These are phyloP conservation scores for Phanerodontia chrysosporium DNA, from an alignment of 768 basidiomycete species.

Conservation along the genomic window DNA sequence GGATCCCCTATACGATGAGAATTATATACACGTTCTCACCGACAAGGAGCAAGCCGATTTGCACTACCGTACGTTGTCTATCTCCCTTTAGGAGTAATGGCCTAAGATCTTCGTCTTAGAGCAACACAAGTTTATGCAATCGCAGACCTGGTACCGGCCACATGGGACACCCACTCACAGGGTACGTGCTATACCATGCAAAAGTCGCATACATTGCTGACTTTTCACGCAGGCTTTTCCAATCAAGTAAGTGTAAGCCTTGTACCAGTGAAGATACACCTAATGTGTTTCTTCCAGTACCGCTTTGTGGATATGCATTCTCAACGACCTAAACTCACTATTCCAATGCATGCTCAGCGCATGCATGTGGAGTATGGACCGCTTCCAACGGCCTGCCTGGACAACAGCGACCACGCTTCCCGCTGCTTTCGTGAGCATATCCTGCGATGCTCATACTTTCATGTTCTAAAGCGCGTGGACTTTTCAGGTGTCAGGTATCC, in stretches of 20 bases:
- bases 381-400: conserved; percentile 68
- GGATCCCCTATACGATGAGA: conserved; percentile 67
- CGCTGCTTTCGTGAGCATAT: conserved; percentile 47
- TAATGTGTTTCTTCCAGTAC: conserved; percentile 33
- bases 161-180: conserved; percentile 81
- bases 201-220: background rate
- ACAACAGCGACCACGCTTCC: conserved; percentile 68
- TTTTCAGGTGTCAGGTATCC: conserved; percentile 46
- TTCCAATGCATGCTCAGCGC: conserved; percentile 78
- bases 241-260: conserved; percentile 44
- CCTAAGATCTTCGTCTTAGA: conserved; percentile 33
- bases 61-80: conserved; percentile 51
- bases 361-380: conserved; percentile 77
- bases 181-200: conserved; percentile 31
- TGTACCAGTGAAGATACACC: background rate
- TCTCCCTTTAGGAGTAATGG: background rate
- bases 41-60: conserved; percentile 61
- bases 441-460: conserved; percentile 29
- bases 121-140: conserved; percentile 63
- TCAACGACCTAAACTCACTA: conserved; percentile 74
- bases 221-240: conserved; percentile 52
- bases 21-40: conserved; percentile 68
- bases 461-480: background rate
- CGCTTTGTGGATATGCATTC: conserved; percentile 68
- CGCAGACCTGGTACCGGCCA: conserved; percentile 83